phyloP scores from a whole-genome alignment of 169 alveolate species.

The Plasmodium vinckei region DNA sequence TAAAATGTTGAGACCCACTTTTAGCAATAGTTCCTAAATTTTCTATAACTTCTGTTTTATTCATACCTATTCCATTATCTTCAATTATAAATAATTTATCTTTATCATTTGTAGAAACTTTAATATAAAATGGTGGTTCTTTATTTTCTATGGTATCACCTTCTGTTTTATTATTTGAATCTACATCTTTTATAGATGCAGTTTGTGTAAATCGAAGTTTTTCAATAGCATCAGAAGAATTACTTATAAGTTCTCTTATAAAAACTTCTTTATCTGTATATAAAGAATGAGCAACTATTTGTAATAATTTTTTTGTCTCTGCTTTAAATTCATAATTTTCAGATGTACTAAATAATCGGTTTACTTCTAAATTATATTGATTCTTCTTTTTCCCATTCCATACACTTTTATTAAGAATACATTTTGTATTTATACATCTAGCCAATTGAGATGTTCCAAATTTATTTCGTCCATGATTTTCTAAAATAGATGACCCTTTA shows the following conservation, averaged over 20 bases:
- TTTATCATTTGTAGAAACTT: conserved; percentile 87
- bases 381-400: conserved; percentile 9
- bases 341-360: conserved; percentile 16
- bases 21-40: conserved; percentile 98
- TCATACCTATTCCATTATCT: conserved; percentile 98
- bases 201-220: conserved; percentile 92
- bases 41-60: conserved; percentile 94
- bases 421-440: conserved; percentile 10
- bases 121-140: conserved; percentile 79
- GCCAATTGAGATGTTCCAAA: not conserved
- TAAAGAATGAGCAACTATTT: conserved; percentile 96
- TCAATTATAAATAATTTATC: conserved; percentile 86
- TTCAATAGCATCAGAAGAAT: conserved; percentile 99
- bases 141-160: not conserved
- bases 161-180: not conserved
- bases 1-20: conserved; percentile 97
- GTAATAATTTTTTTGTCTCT: conserved; percentile 96
- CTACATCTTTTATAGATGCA: conserved; percentile 66
- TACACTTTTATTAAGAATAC: not conserved
- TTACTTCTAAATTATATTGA: not conserved
- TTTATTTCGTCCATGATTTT: conserved; percentile 4
- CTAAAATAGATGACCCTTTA: conserved; percentile 11
- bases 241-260: conserved; percentile 98
- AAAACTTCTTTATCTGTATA: conserved; percentile 97
- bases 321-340: conserved; percentile 90